Evolutionary conservation across 805 yeast species (phyloP).

Genomic region (Saturnispora halmiae): DNA sequence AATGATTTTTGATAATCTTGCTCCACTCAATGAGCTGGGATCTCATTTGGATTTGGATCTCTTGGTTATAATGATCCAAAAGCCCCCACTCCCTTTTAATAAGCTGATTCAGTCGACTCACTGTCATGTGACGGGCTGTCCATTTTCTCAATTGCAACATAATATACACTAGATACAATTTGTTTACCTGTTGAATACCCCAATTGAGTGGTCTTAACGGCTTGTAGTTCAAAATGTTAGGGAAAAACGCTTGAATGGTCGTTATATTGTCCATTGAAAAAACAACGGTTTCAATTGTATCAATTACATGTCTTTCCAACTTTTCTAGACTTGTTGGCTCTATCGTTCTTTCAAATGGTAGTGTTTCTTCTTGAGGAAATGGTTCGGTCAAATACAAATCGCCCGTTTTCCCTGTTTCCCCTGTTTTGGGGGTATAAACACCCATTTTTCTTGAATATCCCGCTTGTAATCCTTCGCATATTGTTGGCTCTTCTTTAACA

Average conservation of each 20-base stretch:
- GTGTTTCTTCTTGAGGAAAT: too few relatives aligned
- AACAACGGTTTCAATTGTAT: constrained; percentile 19
- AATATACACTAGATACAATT: constrained; percentile 25
- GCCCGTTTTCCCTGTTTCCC: too few relatives aligned
- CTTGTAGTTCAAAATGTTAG: constrained; percentile 3
- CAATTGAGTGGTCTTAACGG: constrained; percentile 13
- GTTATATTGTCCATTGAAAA: constrained; percentile 25
- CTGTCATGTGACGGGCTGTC: constrained; percentile 16
- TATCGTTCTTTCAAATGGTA: too few relatives aligned
- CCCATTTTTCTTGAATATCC: constrained; percentile 1
- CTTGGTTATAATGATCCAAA: constrained; percentile 9
- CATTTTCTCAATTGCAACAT: constrained; percentile 23
- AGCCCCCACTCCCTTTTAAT: constrained; percentile 21
- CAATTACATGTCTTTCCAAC: constrained; percentile 17
- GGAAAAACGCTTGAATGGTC: constrained; percentile 23
- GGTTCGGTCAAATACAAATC: too few relatives aligned
- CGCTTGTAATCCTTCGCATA: too few relatives aligned
- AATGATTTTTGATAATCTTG: constrained; percentile 20
- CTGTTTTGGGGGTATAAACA: too few relatives aligned
- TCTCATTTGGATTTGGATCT: constrained; percentile 6
- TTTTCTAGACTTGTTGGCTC: constrained; percentile 12
- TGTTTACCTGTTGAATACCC: constrained; percentile 20
- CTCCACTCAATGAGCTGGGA: constrained; percentile 14
- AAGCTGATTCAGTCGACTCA: constrained; percentile 18
- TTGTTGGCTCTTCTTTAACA: too few relatives aligned